phyloP scores from a whole-genome alignment of 345 rosid species.

The Lepidium sativum region DNA sequence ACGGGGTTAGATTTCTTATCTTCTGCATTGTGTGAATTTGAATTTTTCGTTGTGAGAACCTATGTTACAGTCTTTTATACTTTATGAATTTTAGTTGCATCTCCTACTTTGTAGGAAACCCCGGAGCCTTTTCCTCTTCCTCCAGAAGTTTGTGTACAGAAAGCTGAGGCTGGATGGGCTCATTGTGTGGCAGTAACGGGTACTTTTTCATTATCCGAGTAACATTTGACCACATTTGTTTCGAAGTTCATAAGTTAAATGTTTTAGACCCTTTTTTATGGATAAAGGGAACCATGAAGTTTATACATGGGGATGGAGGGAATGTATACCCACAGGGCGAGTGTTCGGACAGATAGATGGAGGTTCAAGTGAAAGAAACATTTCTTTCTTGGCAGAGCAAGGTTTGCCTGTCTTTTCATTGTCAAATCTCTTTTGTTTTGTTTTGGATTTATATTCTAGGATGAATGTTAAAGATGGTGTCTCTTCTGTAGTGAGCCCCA shows the following conservation, averaged over 20 bases:
- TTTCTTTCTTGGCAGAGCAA: constrained; percentile 50
- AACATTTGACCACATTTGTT: background rate
- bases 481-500: constrained; percentile 48
- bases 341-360: constrained; percentile 49
- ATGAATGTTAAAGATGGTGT: constrained; percentile 6
- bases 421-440: background rate
- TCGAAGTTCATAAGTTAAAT: background rate
- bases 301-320: constrained; percentile 99
- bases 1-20: constrained; percentile 51
- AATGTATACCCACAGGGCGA: constrained; percentile 91
- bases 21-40: constrained; percentile 9
- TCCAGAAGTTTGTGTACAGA: constrained; percentile 49
- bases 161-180: constrained; percentile 96
- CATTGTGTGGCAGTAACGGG: constrained; percentile 94
- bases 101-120: constrained; percentile 47
- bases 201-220: constrained; percentile 13
- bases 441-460: background rate
- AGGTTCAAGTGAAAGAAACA: constrained; percentile 51
- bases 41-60: background rate
- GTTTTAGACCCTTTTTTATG: background rate
- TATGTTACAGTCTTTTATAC: background rate
- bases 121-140: constrained; percentile 97
- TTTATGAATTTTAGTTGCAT: background rate
- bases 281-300: constrained; percentile 61
- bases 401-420: constrained; percentile 33